These are phyloP conservation scores for Plasmodium sp. DNA, from an alignment of 169 alveolate species.

Conservation along the genomic window DNA sequence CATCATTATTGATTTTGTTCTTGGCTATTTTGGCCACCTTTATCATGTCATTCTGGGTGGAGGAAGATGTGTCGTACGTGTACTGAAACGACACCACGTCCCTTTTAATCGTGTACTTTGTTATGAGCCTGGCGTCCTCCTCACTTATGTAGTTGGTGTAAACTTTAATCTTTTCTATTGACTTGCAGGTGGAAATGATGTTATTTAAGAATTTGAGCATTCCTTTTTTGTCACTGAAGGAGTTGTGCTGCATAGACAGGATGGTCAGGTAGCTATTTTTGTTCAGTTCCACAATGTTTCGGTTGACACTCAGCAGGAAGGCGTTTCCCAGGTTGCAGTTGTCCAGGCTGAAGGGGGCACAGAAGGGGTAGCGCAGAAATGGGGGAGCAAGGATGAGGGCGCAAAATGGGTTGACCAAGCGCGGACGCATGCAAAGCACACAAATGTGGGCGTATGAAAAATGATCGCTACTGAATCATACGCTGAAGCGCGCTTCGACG, in stretches of 20 bases:
- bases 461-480: background rate
- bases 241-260: constrained; percentile 34
- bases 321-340: constrained; percentile 32
- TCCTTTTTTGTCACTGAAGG: constrained; percentile 21
- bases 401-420: background rate
- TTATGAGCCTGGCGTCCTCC: constrained; percentile 1
- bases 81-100: constrained; percentile 29
- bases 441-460: background rate
- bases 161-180: constrained; percentile 3
- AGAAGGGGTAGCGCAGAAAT: background rate
- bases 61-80: constrained; percentile 11
- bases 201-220: constrained; percentile 13
- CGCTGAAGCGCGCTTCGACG: background rate
- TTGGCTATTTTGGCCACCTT: constrained; percentile 29
- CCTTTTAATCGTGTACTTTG: background rate
- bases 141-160: constrained; percentile 11
- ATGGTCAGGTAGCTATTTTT: constrained; percentile 33
- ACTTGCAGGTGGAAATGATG: constrained; percentile 21
- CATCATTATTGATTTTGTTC: constrained; percentile 32
- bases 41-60: background rate
- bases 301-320: constrained; percentile 24
- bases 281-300: constrained; percentile 3
- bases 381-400: background rate
- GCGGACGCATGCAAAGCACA: background rate
- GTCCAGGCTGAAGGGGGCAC: constrained; percentile 12